Evolutionary conservation across 179 eudicot species (phyloP).

Genomic region (Sideroxylon spinosum): DNA sequence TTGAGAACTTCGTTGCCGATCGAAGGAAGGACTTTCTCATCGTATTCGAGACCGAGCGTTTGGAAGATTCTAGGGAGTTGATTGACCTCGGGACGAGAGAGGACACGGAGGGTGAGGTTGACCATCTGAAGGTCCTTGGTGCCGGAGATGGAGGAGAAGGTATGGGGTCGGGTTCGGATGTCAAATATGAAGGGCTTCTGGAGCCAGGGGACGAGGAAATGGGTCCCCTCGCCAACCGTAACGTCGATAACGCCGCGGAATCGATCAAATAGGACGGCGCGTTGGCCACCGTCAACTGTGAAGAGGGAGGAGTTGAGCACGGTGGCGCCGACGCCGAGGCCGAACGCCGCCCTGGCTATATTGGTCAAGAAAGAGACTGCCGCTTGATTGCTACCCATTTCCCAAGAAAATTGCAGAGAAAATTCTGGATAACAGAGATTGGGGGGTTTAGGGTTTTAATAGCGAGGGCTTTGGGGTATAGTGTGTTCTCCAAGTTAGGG

Average conservation of each 20-base stretch:
- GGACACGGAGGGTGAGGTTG: conserved; percentile 73
- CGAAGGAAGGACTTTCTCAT: conserved; percentile 83
- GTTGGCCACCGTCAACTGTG: conserved; percentile 91
- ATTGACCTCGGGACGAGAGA: conserved; percentile 62
- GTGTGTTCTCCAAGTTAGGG: conserved; percentile 2
- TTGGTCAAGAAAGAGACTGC: conserved; percentile 19
- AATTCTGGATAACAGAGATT: neutral
- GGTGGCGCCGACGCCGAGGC: conserved; percentile 48
- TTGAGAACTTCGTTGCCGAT: conserved; percentile 89
- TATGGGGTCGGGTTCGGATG: conserved; percentile 76
- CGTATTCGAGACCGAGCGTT: conserved; percentile 70
- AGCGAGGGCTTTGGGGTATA: neutral
- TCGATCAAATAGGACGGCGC: conserved; percentile 86
- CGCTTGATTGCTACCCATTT: conserved; percentile 19
- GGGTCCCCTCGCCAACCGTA: conserved; percentile 81
- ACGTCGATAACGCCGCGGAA: conserved; percentile 60
- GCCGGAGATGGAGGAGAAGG: conserved; percentile 80
- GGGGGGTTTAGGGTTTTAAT: too few relatives aligned
- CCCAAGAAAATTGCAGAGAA: neutral
- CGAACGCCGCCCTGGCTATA: conserved; percentile 47
- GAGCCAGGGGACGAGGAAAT: conserved; percentile 71
- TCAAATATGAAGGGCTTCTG: conserved; percentile 82
- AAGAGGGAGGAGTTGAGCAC: conserved; percentile 61
- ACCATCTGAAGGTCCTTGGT: conserved; percentile 95
- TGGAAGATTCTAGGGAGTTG: conserved; percentile 59